Conservation (phyloP, 78 protist genomes). For the Mantamonas sphyraenae region DNA sequence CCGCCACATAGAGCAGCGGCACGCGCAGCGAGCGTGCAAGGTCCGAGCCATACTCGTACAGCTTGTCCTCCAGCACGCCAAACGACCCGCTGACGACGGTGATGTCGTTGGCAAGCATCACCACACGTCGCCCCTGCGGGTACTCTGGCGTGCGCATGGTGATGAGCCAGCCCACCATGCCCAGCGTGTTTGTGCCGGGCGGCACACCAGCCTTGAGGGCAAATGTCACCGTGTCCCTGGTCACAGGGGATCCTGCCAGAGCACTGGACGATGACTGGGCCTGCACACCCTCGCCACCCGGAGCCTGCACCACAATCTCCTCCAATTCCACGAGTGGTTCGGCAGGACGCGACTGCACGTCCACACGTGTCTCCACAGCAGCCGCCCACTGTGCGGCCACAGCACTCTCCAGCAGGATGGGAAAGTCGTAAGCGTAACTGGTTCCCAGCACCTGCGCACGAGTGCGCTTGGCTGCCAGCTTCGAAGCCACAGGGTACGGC, state of each 20-base stretch:
- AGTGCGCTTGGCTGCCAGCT: constrained; percentile 56
- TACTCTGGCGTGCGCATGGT: constrained; percentile 78
- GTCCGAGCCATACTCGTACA: constrained; percentile 61
- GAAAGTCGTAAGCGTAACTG: constrained; percentile 85
- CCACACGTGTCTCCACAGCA: no score
- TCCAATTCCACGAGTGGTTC: no score
- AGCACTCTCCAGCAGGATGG: constrained; percentile 67
- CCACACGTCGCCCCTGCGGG: constrained; percentile 75
- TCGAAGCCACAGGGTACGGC: constrained; percentile 62
- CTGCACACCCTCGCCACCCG: not conserved
- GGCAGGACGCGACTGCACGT: no score
- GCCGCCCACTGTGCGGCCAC: no score
- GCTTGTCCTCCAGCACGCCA: constrained; percentile 59
- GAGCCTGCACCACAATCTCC: no score
- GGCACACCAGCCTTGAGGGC: not conserved
- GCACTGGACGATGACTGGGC: not conserved
- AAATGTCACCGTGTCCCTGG: not conserved
- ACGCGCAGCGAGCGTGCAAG: constrained; percentile 66
- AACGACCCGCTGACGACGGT: constrained; percentile 87
- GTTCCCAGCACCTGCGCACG: constrained; percentile 70
- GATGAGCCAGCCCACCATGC: constrained; percentile 88
- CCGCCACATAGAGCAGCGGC: constrained; percentile 87
- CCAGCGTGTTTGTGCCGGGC: constrained; percentile 56
- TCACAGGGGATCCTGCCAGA: not conserved
- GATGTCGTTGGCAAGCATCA: constrained; percentile 92